Percentiles rank a stretch among this genome's conserved stretches.
These are phyloP conservation scores for Penicillium sp. DNA, from an alignment of 2,329 filamentous ascomycete genomes.

Conservation along the genomic window DNA sequence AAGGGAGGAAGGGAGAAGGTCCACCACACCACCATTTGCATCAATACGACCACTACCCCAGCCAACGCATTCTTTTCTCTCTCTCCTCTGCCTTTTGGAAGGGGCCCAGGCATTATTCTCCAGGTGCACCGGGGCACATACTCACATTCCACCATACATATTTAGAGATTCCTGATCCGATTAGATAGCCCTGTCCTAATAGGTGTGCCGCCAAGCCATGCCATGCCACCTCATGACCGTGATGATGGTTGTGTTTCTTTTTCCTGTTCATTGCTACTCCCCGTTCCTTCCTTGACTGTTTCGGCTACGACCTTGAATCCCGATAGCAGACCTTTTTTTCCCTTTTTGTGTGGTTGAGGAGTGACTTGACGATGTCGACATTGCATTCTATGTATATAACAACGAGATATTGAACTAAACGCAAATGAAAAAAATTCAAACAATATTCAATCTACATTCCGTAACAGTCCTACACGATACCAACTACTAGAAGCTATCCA, in stretches of 20 bases:
- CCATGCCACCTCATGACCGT: slow-evolving; percentile 17
- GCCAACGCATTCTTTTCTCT: slow-evolving; percentile 1
- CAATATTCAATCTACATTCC: background rate
- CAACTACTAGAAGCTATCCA: too few species aligned
- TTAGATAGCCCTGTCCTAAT: slow-evolving; percentile 19
- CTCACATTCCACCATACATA: slow-evolving; percentile 20
- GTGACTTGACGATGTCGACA: slow-evolving; percentile 4
- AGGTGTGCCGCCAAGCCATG: slow-evolving; percentile 11
- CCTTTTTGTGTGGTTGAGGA: background rate
- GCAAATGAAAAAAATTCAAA: background rate
- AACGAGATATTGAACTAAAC: background rate
- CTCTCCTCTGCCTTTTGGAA: slow-evolving; percentile 5
- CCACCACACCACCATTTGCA: too few species aligned
- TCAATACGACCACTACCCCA: background rate
- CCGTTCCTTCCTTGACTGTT: background rate
- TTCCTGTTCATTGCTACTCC: background rate
- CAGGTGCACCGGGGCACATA: slow-evolving; percentile 9
- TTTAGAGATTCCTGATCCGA: slow-evolving; percentile 14
- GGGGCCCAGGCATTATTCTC: slow-evolving; percentile 1
- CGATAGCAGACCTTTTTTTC: background rate
- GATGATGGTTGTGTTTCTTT: slow-evolving; percentile 21
- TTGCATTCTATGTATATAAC: background rate
- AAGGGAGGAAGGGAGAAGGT: too few species aligned
- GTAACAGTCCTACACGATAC: background rate
- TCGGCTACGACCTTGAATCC: background rate